Base-by-base conservation (phyloP, 345 rosid species). In the Sisymbrium altissimum region DNA sequence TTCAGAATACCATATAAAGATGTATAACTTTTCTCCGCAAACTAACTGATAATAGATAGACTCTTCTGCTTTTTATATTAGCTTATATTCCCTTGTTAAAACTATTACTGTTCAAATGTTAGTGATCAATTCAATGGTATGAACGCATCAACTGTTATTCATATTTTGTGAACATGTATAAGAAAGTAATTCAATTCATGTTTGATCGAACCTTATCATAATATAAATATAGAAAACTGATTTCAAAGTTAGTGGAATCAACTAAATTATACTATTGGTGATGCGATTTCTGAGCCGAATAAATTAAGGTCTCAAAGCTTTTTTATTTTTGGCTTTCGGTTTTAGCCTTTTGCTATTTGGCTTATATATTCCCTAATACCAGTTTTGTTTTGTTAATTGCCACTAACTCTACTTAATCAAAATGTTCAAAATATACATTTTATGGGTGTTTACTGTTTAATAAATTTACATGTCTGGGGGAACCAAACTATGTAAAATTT, bases 201-300 rank as follows among this genome's bases (percentile, higher is more conserved):
- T 74, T 58, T 74, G 38, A 49, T 74, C 29, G 35, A 18, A 18
- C 21, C 36, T 49, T 52, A 27, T 29, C 10, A 9, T 5, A 15
- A 27, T 56, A 29, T 33, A 66, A 14, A 58, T 19, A 59, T 66
- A 67, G 18, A 66, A 74, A 59, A 48, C 4, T 52, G 7, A 59
- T 74, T 54, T 54, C 32, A 30, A 39, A 58, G 72, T 58, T 36
- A 49, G 39, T 74, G 78, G 68, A 67, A 67, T 14, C 68, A 67
- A 74, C 61, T 25, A 18, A 29, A 25, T 17, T 56, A 66, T 15
- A n/a, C n/a, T n/a, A 57, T 46, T 57, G 72, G 35, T 48, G 40
- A 58, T 74, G 60, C 36, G 18, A 59, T 59, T 50, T 59, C 46
- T 67, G 54, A 59, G 12, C 35, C 29, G 54, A 67, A 30, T 75